phyloP scores from a whole-genome alignment of 257 asterid genomes.

The Plantago elongata region DNA sequence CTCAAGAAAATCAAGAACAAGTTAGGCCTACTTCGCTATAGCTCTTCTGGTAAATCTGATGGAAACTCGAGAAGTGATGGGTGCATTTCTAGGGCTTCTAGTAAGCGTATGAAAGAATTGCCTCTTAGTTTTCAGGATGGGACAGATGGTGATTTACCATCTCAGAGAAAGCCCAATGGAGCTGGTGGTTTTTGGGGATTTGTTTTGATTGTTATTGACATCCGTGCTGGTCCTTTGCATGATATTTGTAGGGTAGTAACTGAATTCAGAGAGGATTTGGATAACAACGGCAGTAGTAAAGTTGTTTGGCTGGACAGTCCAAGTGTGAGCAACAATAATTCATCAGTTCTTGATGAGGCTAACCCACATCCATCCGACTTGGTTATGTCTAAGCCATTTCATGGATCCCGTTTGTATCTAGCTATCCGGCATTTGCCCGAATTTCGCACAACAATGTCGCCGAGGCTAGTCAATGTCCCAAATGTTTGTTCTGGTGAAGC shows the following conservation, averaged over 20 bases:
- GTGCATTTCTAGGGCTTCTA: slow-evolving; percentile 21
- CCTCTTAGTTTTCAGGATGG: slow-evolving; percentile 52
- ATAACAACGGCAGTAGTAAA: slow-evolving; percentile 25
- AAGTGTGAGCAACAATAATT: slow-evolving; percentile 3
- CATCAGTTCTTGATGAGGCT: slow-evolving; percentile 38
- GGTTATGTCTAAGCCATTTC: slow-evolving; percentile 55
- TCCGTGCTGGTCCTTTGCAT: slow-evolving; percentile 33
- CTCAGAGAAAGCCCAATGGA: slow-evolving; percentile 14
- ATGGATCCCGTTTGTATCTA: slow-evolving; percentile 61
- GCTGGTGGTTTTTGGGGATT: slow-evolving; percentile 10
- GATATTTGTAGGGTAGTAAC: slow-evolving; percentile 43
- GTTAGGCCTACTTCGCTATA: slow-evolving; percentile 5
- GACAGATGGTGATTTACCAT: slow-evolving; percentile 15
- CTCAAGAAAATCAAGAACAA: slow-evolving; percentile 40
- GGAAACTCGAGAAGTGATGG: slow-evolving; percentile 24
- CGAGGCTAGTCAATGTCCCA: slow-evolving; percentile 13
- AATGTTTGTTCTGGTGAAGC: background rate
- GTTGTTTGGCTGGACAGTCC: slow-evolving; percentile 63
- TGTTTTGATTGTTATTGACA: slow-evolving; percentile 49
- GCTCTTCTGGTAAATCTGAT: slow-evolving; percentile 28
- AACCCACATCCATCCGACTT: slow-evolving; percentile 49
- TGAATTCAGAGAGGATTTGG: slow-evolving; percentile 49
- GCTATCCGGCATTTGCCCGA: slow-evolving; percentile 53
- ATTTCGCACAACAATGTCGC: slow-evolving; percentile 29
- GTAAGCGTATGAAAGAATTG: slow-evolving; percentile 35